A percentile compares a stretch with the other conserved stretches of the same genome.
phyloP scores from a whole-genome alignment of 176 grass and related monocot species.

The Pontederia crassipes region DNA sequence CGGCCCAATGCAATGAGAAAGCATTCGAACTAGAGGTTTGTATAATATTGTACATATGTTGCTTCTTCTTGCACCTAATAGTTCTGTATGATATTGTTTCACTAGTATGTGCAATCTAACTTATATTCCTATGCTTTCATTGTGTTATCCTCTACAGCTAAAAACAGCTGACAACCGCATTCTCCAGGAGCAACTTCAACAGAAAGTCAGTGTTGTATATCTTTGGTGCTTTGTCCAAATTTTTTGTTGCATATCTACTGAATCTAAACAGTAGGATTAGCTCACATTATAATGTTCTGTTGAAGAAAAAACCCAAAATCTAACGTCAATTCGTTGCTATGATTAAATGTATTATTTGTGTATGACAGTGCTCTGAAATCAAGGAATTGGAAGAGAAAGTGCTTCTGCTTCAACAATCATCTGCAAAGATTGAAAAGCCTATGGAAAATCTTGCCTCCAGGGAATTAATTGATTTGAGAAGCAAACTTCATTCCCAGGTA shows the following conservation, averaged over 20 bases:
- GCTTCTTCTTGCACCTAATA: not conserved
- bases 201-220: constrained; percentile 39
- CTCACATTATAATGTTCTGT: not conserved
- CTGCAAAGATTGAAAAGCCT: constrained; percentile 26
- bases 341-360: constrained; percentile 13
- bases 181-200: constrained; percentile 82
- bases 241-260: not conserved
- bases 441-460: constrained; percentile 27
- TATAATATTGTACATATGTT: not conserved
- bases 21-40: constrained; percentile 88
- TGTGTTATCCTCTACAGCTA: constrained; percentile 32
- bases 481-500: constrained; percentile 68
- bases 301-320: no score
- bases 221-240: not conserved
- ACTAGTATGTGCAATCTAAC: constrained; percentile 13
- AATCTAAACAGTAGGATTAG: not conserved
- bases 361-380: constrained; percentile 54
- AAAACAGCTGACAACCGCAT: constrained; percentile 92
- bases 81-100: not conserved
- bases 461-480: constrained; percentile 52
- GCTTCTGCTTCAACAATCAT: constrained; percentile 43
- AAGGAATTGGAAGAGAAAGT: constrained; percentile 57
- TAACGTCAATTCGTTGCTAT: not conserved
- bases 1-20: constrained; percentile 73
- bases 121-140: not conserved